Base-by-base conservation (phyloP, 2,329 filamentous ascomycete genomes). In the Didymella exigua region DNA sequence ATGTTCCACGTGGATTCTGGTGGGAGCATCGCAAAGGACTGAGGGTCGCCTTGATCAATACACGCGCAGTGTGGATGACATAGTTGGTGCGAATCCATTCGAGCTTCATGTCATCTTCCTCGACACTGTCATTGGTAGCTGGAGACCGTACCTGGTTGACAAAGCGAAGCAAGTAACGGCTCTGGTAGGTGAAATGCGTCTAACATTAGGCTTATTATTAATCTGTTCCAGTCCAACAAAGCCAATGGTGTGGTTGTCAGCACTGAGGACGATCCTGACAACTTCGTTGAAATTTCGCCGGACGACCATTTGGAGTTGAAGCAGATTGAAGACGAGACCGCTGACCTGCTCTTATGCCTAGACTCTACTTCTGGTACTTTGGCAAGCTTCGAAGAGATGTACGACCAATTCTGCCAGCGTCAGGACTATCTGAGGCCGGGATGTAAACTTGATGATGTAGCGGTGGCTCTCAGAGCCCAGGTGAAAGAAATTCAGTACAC, bases 51-150 rank as follows among this genome's bases (percentile, higher is more conserved):
- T 43, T 11, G 44, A 48, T 31, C 36, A 29, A 37, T 48, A 54
- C 18, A 37, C 50, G 1, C 13, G 37, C n/a, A 48, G 37, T 26
- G 44, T 48, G 1, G n/a, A 36, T 5, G 30, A 54, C 7, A 1
- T 54, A 9, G 13, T 24, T 2, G 18, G 16, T 7, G 45, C 57
- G 2, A 63, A 67, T 53, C 66, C 66, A 1, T 65, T 69, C 16
- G 66, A 67, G 18, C 52, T 69, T 2, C 66, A 69, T 31, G 43
- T 55, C 9, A 62, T 65, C 5, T 64, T 69, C n/a, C 47, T 67
- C 1, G 56, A 63, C 30, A 61, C 54, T 14, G 60, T 54, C 2
- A 63, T 67, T 21, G 43, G 51, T 5, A 61, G 56, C 13, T 66
- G 61, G 63, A 54, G 58, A 24, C 60, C 59, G 4, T 67, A 65